phyloP scores from a whole-genome alignment of 306 rosid species.

The Cucurbita ficifolia region DNA sequence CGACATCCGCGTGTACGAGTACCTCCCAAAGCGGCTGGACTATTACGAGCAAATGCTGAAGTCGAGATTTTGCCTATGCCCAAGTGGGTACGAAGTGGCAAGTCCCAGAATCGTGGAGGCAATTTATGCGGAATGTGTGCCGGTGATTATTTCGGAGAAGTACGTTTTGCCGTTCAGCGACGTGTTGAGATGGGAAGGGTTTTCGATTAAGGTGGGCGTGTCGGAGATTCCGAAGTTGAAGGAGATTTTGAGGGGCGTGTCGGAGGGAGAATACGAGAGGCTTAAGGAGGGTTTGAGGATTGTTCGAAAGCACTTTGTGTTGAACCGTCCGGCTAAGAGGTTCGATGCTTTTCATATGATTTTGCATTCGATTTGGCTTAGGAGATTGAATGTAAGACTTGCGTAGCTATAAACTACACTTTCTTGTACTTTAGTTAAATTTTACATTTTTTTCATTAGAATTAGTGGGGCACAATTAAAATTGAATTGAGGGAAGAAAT shows the following conservation, averaged over 20 bases:
- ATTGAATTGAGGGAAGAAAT: too few species aligned
- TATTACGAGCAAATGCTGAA: slow-evolving; percentile 54
- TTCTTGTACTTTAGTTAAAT: too few species aligned
- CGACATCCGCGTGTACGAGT: slow-evolving; percentile 36
- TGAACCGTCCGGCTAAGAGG: slow-evolving; percentile 4
- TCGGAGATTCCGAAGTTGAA: neutral
- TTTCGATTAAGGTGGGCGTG: neutral
- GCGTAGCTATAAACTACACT: neutral
- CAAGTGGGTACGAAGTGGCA: slow-evolving; percentile 78
- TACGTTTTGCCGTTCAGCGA: slow-evolving; percentile 6
- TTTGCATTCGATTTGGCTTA: slow-evolving; percentile 8
- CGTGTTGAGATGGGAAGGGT: slow-evolving; percentile 4
- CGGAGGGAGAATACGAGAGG: neutral
- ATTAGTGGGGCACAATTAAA: too few species aligned
- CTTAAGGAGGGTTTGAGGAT: neutral
- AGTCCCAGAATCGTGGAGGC: slow-evolving; percentile 82
- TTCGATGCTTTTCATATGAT: slow-evolving; percentile 10
- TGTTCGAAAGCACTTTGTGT: neutral
- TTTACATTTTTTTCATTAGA: too few species aligned
- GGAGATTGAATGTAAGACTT: slow-evolving; percentile 7
- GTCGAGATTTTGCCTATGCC: slow-evolving; percentile 74
- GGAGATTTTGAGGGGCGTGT: neutral
- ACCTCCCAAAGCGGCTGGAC: slow-evolving; percentile 45
- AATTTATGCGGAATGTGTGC: slow-evolving; percentile 17
- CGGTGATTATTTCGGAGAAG: neutral